phyloP scores from a whole-genome alignment of 441 rosid genomes.

The Gossypium armourianum region DNA sequence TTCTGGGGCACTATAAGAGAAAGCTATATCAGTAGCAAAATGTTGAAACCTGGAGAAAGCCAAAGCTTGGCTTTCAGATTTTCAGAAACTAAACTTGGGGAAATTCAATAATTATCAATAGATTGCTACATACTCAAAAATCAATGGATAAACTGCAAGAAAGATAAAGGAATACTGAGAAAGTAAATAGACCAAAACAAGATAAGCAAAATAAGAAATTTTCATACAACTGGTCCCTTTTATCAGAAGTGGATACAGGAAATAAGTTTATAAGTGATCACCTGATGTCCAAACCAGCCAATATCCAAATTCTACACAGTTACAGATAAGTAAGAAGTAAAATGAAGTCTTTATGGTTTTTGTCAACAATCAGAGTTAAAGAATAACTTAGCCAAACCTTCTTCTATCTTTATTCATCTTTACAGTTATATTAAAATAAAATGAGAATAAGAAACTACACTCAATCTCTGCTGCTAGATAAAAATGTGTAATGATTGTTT shows the following conservation, averaged over 20 bases:
- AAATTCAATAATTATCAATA: neutral
- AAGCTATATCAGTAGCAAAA: constrained; percentile 15
- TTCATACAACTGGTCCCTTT: neutral
- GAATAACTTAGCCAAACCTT: neutral
- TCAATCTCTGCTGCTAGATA: neutral
- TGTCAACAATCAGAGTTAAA: neutral
- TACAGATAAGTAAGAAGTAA: neutral
- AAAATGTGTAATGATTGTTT: neutral
- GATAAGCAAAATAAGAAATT: neutral
- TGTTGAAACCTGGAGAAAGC: constrained; percentile 2
- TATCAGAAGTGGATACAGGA: neutral
- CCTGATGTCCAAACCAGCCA: neutral
- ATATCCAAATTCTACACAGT: neutral
- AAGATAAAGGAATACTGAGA: neutral
- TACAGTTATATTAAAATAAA: constrained; percentile 3
- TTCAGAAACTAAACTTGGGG: neutral
- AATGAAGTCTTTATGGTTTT: neutral
- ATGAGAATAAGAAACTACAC: neutral
- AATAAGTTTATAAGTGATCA: neutral
- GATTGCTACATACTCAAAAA: neutral
- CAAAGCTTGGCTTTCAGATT: neutral
- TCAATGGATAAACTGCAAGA: neutral
- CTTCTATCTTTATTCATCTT: neutral
- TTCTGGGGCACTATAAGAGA: constrained; percentile 51
- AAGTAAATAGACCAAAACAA: neutral